phyloP scores from a whole-genome alignment of 352 stramenopile genomes.

The Pythium scleroteichum region DNA sequence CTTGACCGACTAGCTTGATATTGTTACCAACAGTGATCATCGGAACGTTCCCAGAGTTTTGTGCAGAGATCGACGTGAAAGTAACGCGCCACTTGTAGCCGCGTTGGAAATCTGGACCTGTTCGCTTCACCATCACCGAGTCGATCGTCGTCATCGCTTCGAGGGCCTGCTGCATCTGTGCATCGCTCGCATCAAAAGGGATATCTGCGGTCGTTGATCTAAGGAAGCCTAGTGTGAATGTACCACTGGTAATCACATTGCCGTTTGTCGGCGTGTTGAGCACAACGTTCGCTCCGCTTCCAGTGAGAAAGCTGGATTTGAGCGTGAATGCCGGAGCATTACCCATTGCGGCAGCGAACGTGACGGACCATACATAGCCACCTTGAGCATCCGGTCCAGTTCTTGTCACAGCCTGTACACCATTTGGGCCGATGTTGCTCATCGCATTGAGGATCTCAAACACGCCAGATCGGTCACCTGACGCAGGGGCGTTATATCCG shows the following conservation, averaged over 20 bases:
- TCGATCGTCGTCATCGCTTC: constrained; percentile 60
- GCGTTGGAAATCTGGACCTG: constrained; percentile 50
- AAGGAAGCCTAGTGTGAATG: constrained; percentile 92
- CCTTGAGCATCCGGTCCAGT: constrained; percentile 73
- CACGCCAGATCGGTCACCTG: constrained; percentile 49
- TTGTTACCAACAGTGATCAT: constrained; percentile 50
- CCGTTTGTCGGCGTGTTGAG: constrained; percentile 58
- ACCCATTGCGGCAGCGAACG: constrained; percentile 70
- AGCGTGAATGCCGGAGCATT: constrained; percentile 64
- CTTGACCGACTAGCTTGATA: constrained; percentile 36
- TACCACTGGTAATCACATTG: constrained; percentile 77
- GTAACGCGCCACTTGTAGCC: constrained; percentile 81
- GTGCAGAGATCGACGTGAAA: constrained; percentile 54
- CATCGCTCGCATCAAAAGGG: constrained; percentile 72
- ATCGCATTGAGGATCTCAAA: constrained; percentile 80
- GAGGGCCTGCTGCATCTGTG: constrained; percentile 58
- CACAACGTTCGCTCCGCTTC: constrained; percentile 66
- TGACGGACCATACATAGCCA: constrained; percentile 93
- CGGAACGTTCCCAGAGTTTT: constrained; percentile 66
- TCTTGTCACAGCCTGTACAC: constrained; percentile 62
- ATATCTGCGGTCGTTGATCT: constrained; percentile 89
- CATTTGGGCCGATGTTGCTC: constrained; percentile 62
- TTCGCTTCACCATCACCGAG: constrained; percentile 58
- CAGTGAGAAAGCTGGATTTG: constrained; percentile 66
- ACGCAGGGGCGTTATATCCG: constrained; percentile 69